These are phyloP conservation scores for Ustilago vetiveriae DNA, from an alignment of 1,284 basidiomycete species.

Conservation along the genomic window DNA sequence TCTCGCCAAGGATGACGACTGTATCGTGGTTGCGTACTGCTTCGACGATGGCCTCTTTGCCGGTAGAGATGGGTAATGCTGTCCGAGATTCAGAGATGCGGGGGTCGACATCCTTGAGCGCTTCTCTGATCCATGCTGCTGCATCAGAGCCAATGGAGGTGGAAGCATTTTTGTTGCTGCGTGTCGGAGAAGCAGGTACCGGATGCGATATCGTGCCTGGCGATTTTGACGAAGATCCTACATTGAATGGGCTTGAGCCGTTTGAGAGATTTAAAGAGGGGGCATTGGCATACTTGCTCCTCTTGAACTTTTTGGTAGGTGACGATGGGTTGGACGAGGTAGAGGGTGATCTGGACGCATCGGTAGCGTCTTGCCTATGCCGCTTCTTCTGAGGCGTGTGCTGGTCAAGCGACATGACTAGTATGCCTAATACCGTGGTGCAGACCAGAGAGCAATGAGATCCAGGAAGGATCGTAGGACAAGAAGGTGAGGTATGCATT, in stretches of 20 bases:
- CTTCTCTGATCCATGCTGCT: conserved; percentile 25
- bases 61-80: conserved; percentile 58
- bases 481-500: too few species aligned
- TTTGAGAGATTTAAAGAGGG: conserved; percentile 6
- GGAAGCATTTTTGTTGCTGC: conserved; percentile 4
- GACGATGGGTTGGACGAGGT: conserved; percentile 18
- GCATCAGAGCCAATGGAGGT: conserved; percentile 6
- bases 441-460: too few species aligned
- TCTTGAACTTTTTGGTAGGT: conserved; percentile 35
- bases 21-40: conserved; percentile 77
- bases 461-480: not conserved
- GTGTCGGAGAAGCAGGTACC: conserved; percentile 9
- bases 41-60: conserved; percentile 47
- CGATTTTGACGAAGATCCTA: not conserved
- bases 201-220: conserved; percentile 2
- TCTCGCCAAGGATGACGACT: conserved; percentile 91
- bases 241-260: conserved; percentile 4
- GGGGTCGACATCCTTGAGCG: conserved; percentile 36
- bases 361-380: conserved; percentile 1
- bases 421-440: too few species aligned
- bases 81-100: conserved; percentile 39
- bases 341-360: conserved; percentile 18
- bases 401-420: conserved; percentile 10
- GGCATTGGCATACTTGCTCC: conserved; percentile 48
- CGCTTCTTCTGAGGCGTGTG: conserved; percentile 22